Base-by-base conservation (phyloP, 257 asterid species). In the Misopates orontium region DNA sequence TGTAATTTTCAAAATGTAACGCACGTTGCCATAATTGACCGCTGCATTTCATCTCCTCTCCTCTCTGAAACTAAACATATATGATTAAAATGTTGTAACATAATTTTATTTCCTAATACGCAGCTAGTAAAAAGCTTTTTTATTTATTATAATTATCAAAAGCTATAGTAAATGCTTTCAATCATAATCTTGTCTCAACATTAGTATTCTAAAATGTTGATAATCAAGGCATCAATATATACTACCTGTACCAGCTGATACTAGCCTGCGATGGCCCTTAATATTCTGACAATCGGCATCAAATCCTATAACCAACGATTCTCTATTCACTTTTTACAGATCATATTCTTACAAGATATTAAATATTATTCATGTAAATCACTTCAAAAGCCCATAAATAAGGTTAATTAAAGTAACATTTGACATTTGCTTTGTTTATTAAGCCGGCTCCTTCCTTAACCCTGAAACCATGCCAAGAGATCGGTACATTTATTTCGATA, bases 391-490 rank as follows among this genome's bases (percentile, higher is more conserved):
- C 42, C 42, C 42, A 36, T 36, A 4, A 9, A 3, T 44, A 56
- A 60, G 64, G 74, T 71, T 53, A 60, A 16, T 25, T 60, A 21
- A 61, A 52, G 9, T 47, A 31, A 60, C 47, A 53, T 56, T 65
- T 56, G 66, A 74, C 65, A 24, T n/a, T 45, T 13, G 50, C 50
- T 45, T 62, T 14, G 49, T 47, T 45, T 53, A 22, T 22, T 49
- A 12, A 15, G 7, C 36, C 4, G 36, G 14, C 74, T 40, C 53
- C 60, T 79, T 72, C 62, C 85, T 75, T 75, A 58, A 55, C 57
- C 83, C 87, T 74, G 62, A 81, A 84, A 77, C 70, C 53, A 67
- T 72, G 90, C 66, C 71, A 72, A 25, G 56, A 57, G 56, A 74
- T 67, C 63, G 67, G 75, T 55, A 41, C 13, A 56, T 4, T 28